Evolutionary conservation across 495 filamentous ascomycete genomes (phyloP).

Genomic region (Penicillium cosmopolitanum): DNA sequence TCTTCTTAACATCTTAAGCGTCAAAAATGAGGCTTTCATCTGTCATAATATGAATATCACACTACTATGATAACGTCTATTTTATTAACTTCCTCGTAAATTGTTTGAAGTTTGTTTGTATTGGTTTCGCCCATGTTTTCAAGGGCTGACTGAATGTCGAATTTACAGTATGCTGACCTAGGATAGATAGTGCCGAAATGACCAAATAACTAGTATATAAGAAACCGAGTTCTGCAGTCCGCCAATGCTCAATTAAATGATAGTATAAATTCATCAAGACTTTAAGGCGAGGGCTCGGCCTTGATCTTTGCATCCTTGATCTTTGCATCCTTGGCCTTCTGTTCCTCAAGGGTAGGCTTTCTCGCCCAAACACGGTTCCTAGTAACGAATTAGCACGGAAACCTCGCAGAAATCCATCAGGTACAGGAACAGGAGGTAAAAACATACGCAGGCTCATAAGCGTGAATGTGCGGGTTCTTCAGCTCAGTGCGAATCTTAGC

Average conservation of each 20-base stretch:
- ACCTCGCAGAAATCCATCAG: not conserved
- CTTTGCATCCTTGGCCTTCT: not conserved
- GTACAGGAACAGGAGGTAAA: not conserved
- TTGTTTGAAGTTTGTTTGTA: not conserved
- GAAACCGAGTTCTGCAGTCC: not conserved
- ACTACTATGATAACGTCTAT: not conserved
- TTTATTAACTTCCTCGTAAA: not conserved
- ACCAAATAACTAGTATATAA: not conserved
- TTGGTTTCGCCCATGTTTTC: not conserved
- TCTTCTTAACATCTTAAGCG: not conserved
- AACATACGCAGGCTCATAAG: slow-evolving; percentile 4
- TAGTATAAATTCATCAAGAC: not conserved
- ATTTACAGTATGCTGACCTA: not conserved
- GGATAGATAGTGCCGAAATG: not conserved
- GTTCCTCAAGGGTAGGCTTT: slow-evolving; percentile 1
- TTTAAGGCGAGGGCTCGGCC: not conserved
- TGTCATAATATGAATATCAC: not conserved
- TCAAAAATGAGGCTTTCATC: not conserved
- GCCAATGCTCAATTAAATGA: not conserved
- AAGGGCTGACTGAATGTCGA: not conserved
- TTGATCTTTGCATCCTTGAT: not conserved
- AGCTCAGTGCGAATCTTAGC: slow-evolving; percentile 2
- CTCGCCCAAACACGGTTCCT: slow-evolving; percentile 2
- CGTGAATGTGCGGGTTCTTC: slow-evolving; percentile 6
- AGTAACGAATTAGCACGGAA: not conserved